Conservation (phyloP, 441 rosid species). For the Pelargonium citronellum region DNA sequence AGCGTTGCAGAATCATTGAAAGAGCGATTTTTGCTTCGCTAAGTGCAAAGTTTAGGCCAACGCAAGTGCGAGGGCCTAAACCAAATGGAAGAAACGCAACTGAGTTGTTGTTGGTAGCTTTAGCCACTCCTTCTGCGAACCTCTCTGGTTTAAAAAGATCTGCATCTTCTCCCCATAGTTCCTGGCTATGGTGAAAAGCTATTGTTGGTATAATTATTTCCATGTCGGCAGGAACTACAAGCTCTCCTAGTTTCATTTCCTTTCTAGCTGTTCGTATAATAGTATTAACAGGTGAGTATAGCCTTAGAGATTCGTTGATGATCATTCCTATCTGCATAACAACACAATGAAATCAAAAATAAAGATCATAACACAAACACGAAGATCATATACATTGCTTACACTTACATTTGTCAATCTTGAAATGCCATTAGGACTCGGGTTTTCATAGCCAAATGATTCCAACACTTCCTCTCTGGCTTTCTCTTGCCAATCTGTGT, state of each 20-base stretch:
- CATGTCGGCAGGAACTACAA: neutral
- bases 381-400: neutral
- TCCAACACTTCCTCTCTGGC: conserved; percentile 33
- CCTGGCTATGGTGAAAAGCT: neutral
- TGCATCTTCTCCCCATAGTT: conserved; percentile 1
- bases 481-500: conserved; percentile 44
- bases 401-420: conserved; percentile 34
- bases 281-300: neutral
- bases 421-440: conserved; percentile 26
- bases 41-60: conserved; percentile 1
- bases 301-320: conserved; percentile 8
- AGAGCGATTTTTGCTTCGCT: neutral
- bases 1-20: conserved; percentile 2
- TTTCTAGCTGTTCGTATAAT: neutral
- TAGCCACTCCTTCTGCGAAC: conserved; percentile 18
- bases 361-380: too few species aligned
- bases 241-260: neutral
- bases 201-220: neutral
- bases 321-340: conserved; percentile 16
- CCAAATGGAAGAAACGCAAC: conserved; percentile 14
- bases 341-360: neutral
- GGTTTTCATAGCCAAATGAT: conserved; percentile 30
- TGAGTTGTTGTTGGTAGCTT: conserved; percentile 6
- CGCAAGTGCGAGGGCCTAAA: neutral
- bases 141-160: neutral